phyloP scores from a whole-genome alignment of 148 eudicot species.

The Chenopodium berlandieri region DNA sequence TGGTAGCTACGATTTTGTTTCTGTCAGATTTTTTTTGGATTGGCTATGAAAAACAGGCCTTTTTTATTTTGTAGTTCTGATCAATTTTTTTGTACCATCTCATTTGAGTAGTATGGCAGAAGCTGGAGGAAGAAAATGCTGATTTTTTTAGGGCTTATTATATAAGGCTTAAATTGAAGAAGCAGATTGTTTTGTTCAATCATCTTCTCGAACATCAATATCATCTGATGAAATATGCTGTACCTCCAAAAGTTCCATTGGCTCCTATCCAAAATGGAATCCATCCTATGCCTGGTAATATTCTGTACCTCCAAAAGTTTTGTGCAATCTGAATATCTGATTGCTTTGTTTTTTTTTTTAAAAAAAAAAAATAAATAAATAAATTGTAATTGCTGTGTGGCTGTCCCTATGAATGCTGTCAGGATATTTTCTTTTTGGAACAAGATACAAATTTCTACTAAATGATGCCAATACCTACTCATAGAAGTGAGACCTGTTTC shows the following conservation, averaged over 20 bases:
- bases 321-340: neutral
- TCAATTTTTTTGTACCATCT: neutral
- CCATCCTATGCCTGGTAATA: conserved; percentile 85
- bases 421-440: neutral
- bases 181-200: conserved; percentile 90
- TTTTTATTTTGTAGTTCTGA: conserved; percentile 21
- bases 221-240: conserved; percentile 75
- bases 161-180: conserved; percentile 93
- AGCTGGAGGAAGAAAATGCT: conserved; percentile 98
- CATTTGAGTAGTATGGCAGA: conserved; percentile 81
- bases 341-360: neutral
- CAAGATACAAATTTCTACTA: neutral
- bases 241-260: conserved; percentile 82
- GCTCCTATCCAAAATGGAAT: conserved; percentile 94
- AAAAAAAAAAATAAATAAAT: no score
- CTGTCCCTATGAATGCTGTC: neutral
- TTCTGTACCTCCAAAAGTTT: neutral
- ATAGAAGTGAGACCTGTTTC: neutral
- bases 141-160: conserved; percentile 96
- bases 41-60: neutral
- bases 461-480: neutral
- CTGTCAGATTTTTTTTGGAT: neutral
- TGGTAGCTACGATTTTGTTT: neutral
- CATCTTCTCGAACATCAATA: conserved; percentile 91
- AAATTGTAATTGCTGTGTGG: no score